Base-by-base conservation (phyloP, 352 stramenopile species). In the Paralagenidium karlingii region DNA sequence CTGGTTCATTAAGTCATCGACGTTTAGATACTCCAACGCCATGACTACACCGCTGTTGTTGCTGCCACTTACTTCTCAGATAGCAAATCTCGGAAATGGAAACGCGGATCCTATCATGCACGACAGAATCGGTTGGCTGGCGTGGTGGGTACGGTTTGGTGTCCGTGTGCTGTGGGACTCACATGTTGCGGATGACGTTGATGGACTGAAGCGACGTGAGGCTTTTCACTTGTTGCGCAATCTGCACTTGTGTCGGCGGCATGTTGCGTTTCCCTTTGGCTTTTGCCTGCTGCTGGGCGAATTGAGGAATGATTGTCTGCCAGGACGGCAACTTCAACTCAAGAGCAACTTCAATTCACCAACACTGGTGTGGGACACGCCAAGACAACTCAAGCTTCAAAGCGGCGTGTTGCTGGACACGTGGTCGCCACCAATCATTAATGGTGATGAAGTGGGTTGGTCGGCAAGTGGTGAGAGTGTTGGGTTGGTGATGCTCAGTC, bases 11-110 rank as follows among this genome's bases (percentile, higher is more conserved):
- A 34, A 12, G n/a, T 24, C 13, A 40, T 40, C 13, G 1, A 38
- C 19, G 24, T 12, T 13, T 18, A 31, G 27, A 34, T 8, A 43
- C 8, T 43, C n/a, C 10, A 16, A 44, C 9, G 5, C 15, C 27
- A 21, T 38, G n/a, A 13, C 27, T n/a, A 25, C 6, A 2, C 18
- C 30, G 21, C 2, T 3, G 13, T 29, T 41, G 40, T 16, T 7
- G 22, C 8, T 18, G 29, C 31, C 30, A 3, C 33, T 12, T 47
- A 68, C 59, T 65, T 36, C 59, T 30, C 43, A 69, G 33, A 30
- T 69, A 66, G 52, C 59, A 69, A 20, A 69, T 66, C 29, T 69
- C 55, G 2, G 55, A 69, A 4, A 69, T 37, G 2, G 59, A 69
- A 6, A 69, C 59, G 15, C 59, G 59, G 24, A 69, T 69, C 54